These are phyloP conservation scores for Saururus chinensis DNA, from an alignment of 164 flowering plant genomes.

Conservation along the genomic window DNA sequence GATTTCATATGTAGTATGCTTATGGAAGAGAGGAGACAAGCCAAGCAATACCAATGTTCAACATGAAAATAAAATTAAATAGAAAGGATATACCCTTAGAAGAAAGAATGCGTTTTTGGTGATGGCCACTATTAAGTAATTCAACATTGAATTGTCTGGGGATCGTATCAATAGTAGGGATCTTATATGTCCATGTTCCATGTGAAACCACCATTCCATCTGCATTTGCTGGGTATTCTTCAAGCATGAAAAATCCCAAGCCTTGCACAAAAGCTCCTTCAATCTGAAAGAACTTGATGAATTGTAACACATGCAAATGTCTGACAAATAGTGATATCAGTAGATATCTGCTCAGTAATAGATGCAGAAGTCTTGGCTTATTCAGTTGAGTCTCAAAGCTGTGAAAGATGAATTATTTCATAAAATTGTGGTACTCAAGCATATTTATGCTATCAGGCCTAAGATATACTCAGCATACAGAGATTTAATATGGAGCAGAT, in stretches of 20 bases:
- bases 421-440: too few species aligned
- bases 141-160: slow-evolving; percentile 77
- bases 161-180: slow-evolving; percentile 80
- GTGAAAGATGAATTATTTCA: too few species aligned
- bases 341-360: neutral
- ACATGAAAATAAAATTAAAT: neutral
- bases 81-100: slow-evolving; percentile 53
- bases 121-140: slow-evolving; percentile 64
- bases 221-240: slow-evolving; percentile 51
- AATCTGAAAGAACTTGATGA: slow-evolving; percentile 28
- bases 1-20: too few species aligned
- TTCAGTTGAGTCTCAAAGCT: neutral
- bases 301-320: neutral
- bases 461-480: too few species aligned
- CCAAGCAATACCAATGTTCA: too few species aligned
- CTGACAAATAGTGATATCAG: neutral
- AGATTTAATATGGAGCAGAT: too few species aligned
- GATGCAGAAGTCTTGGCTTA: too few species aligned
- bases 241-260: slow-evolving; percentile 79
- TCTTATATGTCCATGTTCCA: slow-evolving; percentile 86
- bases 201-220: slow-evolving; percentile 54
- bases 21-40: too few species aligned
- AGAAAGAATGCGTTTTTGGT: slow-evolving; percentile 68
- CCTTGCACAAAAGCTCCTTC: slow-evolving; percentile 98
- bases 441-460: too few species aligned